Evolutionary conservation across 208 protist species (phyloP), one percentile per base, ranked within the genome.

Genomic region (Leishmania major): DNA sequence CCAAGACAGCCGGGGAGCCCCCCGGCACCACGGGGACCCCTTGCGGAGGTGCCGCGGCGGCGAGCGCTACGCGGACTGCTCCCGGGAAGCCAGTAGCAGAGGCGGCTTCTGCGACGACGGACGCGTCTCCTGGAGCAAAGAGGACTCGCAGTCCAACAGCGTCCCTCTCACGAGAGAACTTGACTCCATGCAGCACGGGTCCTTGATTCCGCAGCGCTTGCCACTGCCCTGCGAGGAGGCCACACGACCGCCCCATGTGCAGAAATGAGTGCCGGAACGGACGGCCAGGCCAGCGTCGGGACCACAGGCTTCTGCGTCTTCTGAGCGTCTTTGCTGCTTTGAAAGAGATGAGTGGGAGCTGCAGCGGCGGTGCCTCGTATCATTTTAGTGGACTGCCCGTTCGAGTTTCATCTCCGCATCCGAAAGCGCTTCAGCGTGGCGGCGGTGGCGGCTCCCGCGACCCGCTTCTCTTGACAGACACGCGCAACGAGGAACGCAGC

Each of bases 361-460:
- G 72, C 71, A 67, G 37, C 47, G 43, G 80, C 49, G 51, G 73
- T 6, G n/a, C 74, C 2, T 47, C 60, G 28, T 59, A 83, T 17
- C 53, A 67, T n/a, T 75, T 51, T 47, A 22, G 35, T 15, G 59
- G n/a, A 17, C 73, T 35, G 4, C 60, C 45, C 51, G 64, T 79
- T 31, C 73, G 80, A 28, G 74, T 67, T 1, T 64, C 73, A 22
- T 78, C 73, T 35, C 64, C 74, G 19, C 74, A 83, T 40, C 80
- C 80, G 22, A 64, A 45, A 13, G 80, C 49, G 3, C 51, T 69
- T 37, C 47, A 35, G 28, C 74, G 47, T 6, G 43, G 40, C 45
- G 28, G 22, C 31, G 80, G 59, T 13, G 8, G 49, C 40, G 45
- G 2, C 37, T 28, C 40, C 66, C 17, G 19, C 37, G 25, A 37